These are phyloP conservation scores for Avena eriantha DNA, from an alignment of 176 grass and related monocot genomes.

Conservation along the genomic window DNA sequence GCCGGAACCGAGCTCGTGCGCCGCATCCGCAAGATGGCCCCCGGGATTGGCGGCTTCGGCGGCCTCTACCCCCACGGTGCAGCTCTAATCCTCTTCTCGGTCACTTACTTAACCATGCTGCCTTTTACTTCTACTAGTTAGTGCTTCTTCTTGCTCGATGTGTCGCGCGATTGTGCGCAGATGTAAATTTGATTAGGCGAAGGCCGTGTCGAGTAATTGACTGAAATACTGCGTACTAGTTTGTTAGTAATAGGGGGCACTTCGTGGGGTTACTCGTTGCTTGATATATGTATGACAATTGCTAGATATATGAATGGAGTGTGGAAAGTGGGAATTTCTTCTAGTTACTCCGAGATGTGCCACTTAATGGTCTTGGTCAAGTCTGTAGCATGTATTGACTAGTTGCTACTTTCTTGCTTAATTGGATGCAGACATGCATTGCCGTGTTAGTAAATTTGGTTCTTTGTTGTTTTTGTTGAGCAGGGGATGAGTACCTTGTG, in stretches of 20 bases:
- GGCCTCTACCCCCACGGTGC: constrained; percentile 84
- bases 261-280: no score
- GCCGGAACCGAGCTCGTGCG: constrained; percentile 82
- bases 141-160: background rate
- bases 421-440: background rate
- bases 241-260: background rate
- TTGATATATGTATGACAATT: no score
- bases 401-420: background rate
- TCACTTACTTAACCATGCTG: background rate
- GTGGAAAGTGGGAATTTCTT: background rate
- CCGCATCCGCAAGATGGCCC: constrained; percentile 83
- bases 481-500: constrained; percentile 86
- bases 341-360: background rate
- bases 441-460: background rate
- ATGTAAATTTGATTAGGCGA: background rate
- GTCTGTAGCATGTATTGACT: background rate
- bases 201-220: background rate
- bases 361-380: background rate
- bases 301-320: no score
- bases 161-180: background rate
- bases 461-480: constrained; percentile 1
- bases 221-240: background rate
- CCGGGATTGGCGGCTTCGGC: constrained; percentile 83
- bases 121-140: background rate
- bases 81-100: background rate